Evolutionary conservation across 2,329 filamentous ascomycete species (phyloP).

Genomic region (Hypoxylon rubiginosum): DNA sequence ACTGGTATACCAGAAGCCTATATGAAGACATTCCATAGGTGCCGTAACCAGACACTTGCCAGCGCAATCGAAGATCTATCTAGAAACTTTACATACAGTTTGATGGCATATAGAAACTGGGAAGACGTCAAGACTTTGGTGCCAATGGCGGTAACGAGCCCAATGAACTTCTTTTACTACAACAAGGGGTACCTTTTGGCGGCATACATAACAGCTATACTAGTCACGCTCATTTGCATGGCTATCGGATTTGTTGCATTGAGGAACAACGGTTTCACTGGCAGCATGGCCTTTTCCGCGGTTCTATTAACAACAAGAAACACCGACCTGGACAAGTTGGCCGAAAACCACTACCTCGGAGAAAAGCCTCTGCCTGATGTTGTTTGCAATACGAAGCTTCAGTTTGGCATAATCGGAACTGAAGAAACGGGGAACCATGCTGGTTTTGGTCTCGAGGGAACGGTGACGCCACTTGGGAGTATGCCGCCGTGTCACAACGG

Average conservation of each 20-base stretch:
- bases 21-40: constrained; percentile 9
- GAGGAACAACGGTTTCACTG: constrained; percentile 21
- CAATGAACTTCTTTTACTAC: constrained; percentile 23
- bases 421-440: constrained; percentile 2
- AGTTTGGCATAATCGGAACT: constrained; percentile 11
- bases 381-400: constrained; percentile 18
- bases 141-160: constrained; percentile 13
- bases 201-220: constrained; percentile 11
- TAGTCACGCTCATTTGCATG: constrained; percentile 18
- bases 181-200: constrained; percentile 9
- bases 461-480: constrained; percentile 5
- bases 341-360: constrained; percentile 10
- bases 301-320: constrained; percentile 27
- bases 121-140: constrained; percentile 11
- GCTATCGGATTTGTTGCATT: constrained; percentile 13
- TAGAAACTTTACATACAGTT: constrained; percentile 26
- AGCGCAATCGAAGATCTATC: constrained; percentile 22
- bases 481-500: no score
- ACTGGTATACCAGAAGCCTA: neutral
- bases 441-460: constrained; percentile 26
- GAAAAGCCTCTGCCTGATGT: constrained; percentile 11
- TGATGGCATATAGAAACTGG: constrained; percentile 26
- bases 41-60: constrained; percentile 20
- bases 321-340: constrained; percentile 17
- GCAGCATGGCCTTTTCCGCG: constrained; percentile 21